A percentile compares a stretch with the other conserved stretches of the same genome.
phyloP scores from a whole-genome alignment of 768 basidiomycete species.

The Leccinum subgranulosum region DNA sequence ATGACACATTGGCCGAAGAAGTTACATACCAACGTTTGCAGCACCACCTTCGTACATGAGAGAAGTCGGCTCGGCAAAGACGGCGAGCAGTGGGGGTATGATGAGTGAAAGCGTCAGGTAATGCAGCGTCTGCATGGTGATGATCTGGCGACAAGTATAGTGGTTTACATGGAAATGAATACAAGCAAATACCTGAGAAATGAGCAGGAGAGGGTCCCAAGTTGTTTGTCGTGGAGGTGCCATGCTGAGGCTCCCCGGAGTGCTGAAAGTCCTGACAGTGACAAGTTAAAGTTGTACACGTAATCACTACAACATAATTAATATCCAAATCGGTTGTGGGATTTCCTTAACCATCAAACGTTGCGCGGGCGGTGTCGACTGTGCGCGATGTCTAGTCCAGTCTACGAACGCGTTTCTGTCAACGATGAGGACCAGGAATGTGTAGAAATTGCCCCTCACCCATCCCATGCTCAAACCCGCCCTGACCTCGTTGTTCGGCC shows the following conservation, averaged over 20 bases:
- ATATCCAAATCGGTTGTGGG: neutral
- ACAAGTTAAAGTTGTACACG: conserved; percentile 3
- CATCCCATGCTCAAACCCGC: neutral
- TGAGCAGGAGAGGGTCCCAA: conserved; percentile 88
- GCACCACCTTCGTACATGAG: conserved; percentile 75
- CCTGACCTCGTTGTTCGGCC: conserved; percentile 26
- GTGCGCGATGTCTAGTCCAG: conserved; percentile 23
- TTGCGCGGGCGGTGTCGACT: conserved; percentile 1
- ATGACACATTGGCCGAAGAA: neutral
- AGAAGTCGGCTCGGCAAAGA: conserved; percentile 72
- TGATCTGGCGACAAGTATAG: conserved; percentile 55
- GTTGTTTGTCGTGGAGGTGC: conserved; percentile 44
- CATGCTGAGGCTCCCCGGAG: conserved; percentile 22
- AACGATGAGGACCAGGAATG: conserved; percentile 24
- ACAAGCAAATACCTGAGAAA: conserved; percentile 65
- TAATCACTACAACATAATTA: conserved; percentile 15
- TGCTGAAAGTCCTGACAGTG: neutral
- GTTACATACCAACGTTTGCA: conserved; percentile 66
- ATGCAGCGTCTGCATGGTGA: conserved; percentile 90
- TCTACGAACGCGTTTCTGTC: conserved; percentile 31
- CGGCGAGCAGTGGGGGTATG: conserved; percentile 70
- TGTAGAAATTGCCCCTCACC: conserved; percentile 6
- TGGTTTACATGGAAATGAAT: neutral
- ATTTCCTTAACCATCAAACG: neutral
- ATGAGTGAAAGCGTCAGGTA: conserved; percentile 86